These are phyloP conservation scores for Sinapis alba DNA, from an alignment of 441 rosid genomes.

Conservation along the genomic window DNA sequence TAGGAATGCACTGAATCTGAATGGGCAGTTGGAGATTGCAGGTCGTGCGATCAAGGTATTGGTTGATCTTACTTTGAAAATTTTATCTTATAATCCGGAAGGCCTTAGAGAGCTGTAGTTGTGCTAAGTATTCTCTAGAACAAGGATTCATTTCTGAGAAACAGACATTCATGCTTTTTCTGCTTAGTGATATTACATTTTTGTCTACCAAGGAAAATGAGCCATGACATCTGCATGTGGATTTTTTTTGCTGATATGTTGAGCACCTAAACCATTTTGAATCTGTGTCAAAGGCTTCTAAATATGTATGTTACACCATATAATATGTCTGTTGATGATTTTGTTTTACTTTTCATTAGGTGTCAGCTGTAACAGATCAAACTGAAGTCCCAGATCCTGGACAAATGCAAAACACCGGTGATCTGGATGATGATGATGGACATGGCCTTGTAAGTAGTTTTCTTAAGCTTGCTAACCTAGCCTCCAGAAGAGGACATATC, in stretches of 20 bases:
- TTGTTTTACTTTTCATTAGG: constrained; percentile 47
- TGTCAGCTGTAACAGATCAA: constrained; percentile 95
- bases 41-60: constrained; percentile 87
- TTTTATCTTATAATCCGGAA: neutral
- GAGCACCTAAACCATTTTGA: neutral
- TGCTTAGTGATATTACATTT: neutral
- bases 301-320: constrained; percentile 13
- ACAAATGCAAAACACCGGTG: constrained; percentile 56
- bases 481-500: neutral
- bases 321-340: constrained; percentile 4
- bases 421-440: constrained; percentile 98
- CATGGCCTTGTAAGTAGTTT: constrained; percentile 82
- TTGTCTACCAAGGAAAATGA: neutral
- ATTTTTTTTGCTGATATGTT: neutral
- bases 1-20: constrained; percentile 80
- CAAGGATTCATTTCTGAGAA: neutral
- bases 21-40: constrained; percentile 89
- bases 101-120: neutral
- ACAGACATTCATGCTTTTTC: neutral
- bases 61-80: neutral
- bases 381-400: constrained; percentile 64
- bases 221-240: constrained; percentile 10
- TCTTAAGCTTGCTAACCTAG: constrained; percentile 4
- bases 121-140: neutral
- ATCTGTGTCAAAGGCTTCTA: constrained; percentile 1